A percentile compares a stretch with the other conserved stretches of the same genome.
phyloP scores from a whole-genome alignment of 305 asterid genomes.

The Fraxinus nigra region DNA sequence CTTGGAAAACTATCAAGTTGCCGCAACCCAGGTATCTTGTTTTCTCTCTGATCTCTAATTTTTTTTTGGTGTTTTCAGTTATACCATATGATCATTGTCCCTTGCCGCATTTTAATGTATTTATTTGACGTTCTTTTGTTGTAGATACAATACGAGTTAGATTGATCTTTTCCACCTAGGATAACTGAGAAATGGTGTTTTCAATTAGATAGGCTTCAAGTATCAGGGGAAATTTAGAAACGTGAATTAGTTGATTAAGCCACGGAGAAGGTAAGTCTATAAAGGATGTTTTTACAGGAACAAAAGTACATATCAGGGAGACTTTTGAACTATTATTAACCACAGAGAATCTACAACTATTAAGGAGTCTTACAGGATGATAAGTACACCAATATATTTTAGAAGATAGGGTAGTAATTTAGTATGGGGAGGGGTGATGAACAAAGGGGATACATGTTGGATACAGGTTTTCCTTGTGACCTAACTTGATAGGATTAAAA shows the following conservation, averaged over 20 bases:
- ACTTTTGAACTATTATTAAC: not conserved
- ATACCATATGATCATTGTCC: not conserved
- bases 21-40: not conserved
- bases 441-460: not conserved
- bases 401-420: not conserved
- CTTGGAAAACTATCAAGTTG: conserved; percentile 15
- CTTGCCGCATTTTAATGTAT: not conserved
- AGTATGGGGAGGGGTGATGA: not conserved
- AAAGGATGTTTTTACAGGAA: not conserved
- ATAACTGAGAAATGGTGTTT: not conserved
- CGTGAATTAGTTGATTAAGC: not conserved
- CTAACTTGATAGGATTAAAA: not conserved
- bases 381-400: not conserved
- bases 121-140: not conserved
- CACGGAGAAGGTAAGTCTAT: not conserved
- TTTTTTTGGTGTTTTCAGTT: not conserved
- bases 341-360: not conserved
- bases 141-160: not conserved
- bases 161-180: not conserved
- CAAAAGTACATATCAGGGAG: not conserved
- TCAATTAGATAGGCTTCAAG: not conserved
- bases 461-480: not conserved
- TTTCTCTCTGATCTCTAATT: not conserved
- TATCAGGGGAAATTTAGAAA: not conserved
- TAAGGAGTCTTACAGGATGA: not conserved